Conservation (phyloP, 2,329 filamentous ascomycete species). For the Thelonectria discophora region DNA sequence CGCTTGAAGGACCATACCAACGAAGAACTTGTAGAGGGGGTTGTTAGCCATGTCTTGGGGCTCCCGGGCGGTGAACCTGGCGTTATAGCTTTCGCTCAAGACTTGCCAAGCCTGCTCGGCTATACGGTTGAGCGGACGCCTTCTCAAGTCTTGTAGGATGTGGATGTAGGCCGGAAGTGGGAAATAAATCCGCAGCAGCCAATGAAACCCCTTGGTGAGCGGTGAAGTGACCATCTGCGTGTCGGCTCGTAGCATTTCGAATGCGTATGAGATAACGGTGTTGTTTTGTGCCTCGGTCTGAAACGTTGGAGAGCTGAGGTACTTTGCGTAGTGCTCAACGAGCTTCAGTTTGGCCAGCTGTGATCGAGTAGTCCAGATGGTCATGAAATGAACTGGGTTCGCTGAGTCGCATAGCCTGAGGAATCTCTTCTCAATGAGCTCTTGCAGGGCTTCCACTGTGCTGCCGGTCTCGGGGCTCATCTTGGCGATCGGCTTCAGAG, state of each 20-base stretch:
- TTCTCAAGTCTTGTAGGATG: constrained; percentile 10
- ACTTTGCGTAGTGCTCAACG: constrained; percentile 51
- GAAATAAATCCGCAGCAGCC: constrained; percentile 11
- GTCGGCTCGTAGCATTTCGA: constrained; percentile 11
- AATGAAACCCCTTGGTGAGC: constrained; percentile 4
- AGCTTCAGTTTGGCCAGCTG: constrained; percentile 59
- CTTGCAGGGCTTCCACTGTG: not conserved
- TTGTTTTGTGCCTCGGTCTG: not conserved
- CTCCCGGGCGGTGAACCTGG: not conserved
- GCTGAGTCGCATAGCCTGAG: constrained; percentile 51
- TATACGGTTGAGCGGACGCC: not conserved
- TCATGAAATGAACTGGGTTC: constrained; percentile 53
- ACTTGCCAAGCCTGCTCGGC: constrained; percentile 4
- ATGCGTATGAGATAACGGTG: not conserved
- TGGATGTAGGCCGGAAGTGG: constrained; percentile 17
- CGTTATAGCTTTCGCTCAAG: constrained; percentile 4
- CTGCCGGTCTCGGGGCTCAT: not conserved
- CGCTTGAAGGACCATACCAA: constrained; percentile 1
- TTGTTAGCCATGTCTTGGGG: not conserved
- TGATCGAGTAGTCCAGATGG: constrained; percentile 27
- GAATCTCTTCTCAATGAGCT: constrained; percentile 55
- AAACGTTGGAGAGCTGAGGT: not conserved
- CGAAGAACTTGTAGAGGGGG: constrained; percentile 7
- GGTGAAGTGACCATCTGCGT: constrained; percentile 8
- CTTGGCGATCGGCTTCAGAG: constrained; percentile 38